phyloP scores from a whole-genome alignment of 2,329 filamentous ascomycete genomes.

The Pseudogymnoascus sp. region DNA sequence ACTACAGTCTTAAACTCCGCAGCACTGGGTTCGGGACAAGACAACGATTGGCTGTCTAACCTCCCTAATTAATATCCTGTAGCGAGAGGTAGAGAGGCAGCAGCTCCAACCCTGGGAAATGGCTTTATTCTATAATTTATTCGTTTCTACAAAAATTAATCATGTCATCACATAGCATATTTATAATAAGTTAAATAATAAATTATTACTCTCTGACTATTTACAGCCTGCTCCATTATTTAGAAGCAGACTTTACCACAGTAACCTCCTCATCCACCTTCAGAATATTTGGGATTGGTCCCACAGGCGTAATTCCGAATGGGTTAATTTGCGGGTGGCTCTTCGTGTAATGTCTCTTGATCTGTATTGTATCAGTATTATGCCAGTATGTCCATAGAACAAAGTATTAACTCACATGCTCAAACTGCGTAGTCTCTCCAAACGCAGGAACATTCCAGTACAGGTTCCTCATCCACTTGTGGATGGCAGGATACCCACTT shows the following conservation, averaged over 20 bases:
- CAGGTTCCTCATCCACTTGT: slow-evolving; percentile 58
- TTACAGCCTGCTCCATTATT: neutral
- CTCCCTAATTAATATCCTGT: too few relatives aligned
- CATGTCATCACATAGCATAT: neutral
- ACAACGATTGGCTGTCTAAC: too few relatives aligned
- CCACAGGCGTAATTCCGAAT: slow-evolving; percentile 71
- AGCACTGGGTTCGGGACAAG: too few relatives aligned
- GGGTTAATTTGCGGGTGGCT: slow-evolving; percentile 63
- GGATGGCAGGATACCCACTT: slow-evolving; percentile 53
- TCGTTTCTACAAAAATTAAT: neutral
- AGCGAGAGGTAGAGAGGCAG: too few relatives aligned
- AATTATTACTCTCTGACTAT: neutral
- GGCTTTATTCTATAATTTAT: neutral
- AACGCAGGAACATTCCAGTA: slow-evolving; percentile 67
- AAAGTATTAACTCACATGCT: slow-evolving; percentile 34
- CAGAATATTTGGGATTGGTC: slow-evolving; percentile 77
- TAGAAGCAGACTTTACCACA: slow-evolving; percentile 38
- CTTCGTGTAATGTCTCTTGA: slow-evolving; percentile 94
- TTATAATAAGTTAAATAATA: neutral
- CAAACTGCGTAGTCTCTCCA: slow-evolving; percentile 26
- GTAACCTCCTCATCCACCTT: slow-evolving; percentile 70
- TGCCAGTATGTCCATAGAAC: neutral
- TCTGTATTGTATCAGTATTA: slow-evolving; percentile 29
- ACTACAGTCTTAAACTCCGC: too few relatives aligned
- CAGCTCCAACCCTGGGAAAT: too few relatives aligned